Conservation (phyloP, 176 grass and related monocot species). For the Puccinellia tenuiflora region DNA sequence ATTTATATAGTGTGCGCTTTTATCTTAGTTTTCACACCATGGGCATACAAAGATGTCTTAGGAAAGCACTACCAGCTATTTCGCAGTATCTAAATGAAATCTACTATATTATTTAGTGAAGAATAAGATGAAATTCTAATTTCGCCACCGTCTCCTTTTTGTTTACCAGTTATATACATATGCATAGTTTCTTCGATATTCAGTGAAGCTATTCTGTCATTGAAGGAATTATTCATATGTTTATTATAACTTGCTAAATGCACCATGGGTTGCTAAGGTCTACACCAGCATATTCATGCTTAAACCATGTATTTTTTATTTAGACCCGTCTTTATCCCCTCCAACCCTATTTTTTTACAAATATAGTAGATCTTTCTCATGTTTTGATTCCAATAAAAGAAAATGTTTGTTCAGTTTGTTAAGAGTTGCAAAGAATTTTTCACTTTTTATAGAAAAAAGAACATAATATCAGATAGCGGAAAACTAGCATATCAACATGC, state of each 20-base stretch:
- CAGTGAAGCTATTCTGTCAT: background rate
- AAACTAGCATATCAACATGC: background rate
- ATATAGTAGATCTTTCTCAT: background rate
- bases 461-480: background rate
- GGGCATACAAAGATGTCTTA: background rate
- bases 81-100: background rate
- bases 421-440: background rate
- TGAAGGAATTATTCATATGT: background rate
- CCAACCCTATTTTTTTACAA: background rate
- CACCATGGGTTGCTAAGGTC: background rate
- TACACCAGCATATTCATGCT: background rate
- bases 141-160: background rate
- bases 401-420: background rate
- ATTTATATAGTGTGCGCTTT: background rate
- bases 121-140: background rate
- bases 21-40: background rate
- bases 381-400: background rate
- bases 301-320: background rate
- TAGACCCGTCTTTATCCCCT: background rate
- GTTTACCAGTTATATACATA: background rate
- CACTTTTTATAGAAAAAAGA: background rate
- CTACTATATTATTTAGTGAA: background rate
- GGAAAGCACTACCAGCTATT: background rate
- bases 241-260: background rate
- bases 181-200: background rate